Base-by-base conservation (phyloP, 2,329 filamentous ascomycete genomes). In the Cladobotryum protrusum region DNA sequence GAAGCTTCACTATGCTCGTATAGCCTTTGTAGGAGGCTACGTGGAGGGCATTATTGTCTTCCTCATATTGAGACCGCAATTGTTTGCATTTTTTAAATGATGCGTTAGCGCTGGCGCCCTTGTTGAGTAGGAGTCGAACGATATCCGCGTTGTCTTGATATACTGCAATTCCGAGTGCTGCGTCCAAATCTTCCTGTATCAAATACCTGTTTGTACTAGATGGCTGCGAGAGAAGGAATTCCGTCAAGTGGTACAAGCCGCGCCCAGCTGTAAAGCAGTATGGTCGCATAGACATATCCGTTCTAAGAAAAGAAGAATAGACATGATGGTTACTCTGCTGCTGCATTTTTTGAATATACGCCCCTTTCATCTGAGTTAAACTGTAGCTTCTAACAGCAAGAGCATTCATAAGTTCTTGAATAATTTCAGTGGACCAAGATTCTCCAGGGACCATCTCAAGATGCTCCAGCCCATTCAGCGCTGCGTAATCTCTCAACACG, bases 71-170 rank as follows among this genome's bases (percentile, higher is more conserved):
- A 29, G 11, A 29, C 11, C 11, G n/a, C 6, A 9, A 29, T 29
- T 29, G 2, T 29, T 9, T 8, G 24, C 6, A 29, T 6, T 6
- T 4, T 29, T 8, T 29, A 8, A 29, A 29, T 29, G 24, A 29
- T 29, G 33, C 34, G 12, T 52, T 47, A 1, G 43, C 19, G 4
- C 41, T 35, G 15, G 52, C 52, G 8, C 49, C 46, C 3, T 40
- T 49, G 4, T 40, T 33, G 1, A 54, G 14, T 1, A 51, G 43
- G n/a, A 20, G 13, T 3, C 15, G 7, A 12, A 47, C 34, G 11
- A 49, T 19, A 3, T 36, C 40, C 13, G 24, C 20, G 14, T 29
- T 43, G 1, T 37, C 45, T 24, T 11, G 4, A 6, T 40, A 34
- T 2, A 35, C 44, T 14, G 45, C 44, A 14, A 33, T 5, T 14